Evolutionary conservation across 139 green algal species (phyloP), one percentile per base, ranked within the genome.

Genomic region (Coccomyxa sp.): DNA sequence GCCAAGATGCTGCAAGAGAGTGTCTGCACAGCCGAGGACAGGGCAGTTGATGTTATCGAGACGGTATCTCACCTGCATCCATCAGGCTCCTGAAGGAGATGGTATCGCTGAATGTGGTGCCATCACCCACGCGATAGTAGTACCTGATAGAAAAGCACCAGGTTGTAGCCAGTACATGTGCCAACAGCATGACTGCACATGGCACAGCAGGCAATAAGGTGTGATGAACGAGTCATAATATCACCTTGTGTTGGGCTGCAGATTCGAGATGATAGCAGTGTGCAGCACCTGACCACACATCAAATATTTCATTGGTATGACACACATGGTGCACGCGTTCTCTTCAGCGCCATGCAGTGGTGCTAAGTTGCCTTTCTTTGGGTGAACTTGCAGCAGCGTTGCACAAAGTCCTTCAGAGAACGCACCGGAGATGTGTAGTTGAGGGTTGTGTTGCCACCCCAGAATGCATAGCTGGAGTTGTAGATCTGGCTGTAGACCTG

Each of bases 401-500:
- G 38, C 38, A 51, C 3, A 51, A 7, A 3, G 3, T 51, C 38
- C 7, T 51, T 51, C 7, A 7, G 38, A 51, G 38, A 51, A 25
- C 63, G 4, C 21, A 71, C 38, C 30, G 82, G 82, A 28, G 63
- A 80, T 14, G 82, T 86, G 82, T 86, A 86, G 82, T 86, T 86
- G 25, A 86, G 66, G 27, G 82, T 32, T 15, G 32, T 86, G n/a
- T 59, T 30, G 9, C 82, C 82, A 17, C 77, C 82, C 58, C 68
- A 77, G 21, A 38, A 63, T 25, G 76, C 14, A 16, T 80, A 68
- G 27, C 58, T 82, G 38, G 63, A 58, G 63, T 86, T 85, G 82
- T 86, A 86, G n/a, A 82, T 86, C 82, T 86, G 82, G 77, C 45
- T 86, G 82, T 85, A 85, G 21, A 82, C 31, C 82, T 85, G 82